phyloP scores from a whole-genome alignment of 1,284 basidiomycete genomes.

The Phellopilus nigrolimitatus region DNA sequence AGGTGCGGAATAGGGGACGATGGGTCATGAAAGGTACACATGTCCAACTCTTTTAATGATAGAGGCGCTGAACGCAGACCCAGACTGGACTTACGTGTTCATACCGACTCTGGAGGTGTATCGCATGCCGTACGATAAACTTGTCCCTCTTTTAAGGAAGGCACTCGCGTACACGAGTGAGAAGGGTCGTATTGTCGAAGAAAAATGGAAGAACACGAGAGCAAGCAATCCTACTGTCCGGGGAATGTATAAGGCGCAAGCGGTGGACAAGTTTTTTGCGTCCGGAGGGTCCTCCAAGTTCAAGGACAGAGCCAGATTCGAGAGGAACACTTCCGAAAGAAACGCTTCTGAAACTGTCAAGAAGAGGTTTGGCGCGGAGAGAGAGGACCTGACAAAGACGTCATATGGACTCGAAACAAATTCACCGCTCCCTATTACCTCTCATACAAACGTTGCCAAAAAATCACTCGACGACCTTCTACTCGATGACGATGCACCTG shows the following conservation, averaged over 20 bases:
- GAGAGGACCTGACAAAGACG: no score
- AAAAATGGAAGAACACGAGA: neutral
- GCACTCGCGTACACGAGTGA: neutral
- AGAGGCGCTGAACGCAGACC: neutral
- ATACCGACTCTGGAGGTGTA: conserved; percentile 17
- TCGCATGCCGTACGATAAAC: conserved; percentile 13
- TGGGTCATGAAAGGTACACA: conserved; percentile 9
- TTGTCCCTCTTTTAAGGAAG: conserved; percentile 9
- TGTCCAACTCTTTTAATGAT: neutral
- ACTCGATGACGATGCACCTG: no score
- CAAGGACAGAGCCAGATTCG: no score
- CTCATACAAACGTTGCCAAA: no score
- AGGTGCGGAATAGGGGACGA: neutral
- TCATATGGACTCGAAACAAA: no score
- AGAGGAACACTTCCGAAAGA: no score
- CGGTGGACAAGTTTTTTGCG: no score
- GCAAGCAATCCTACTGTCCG: neutral
- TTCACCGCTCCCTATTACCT: no score
- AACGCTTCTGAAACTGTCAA: no score
- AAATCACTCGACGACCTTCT: no score
- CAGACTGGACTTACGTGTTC: conserved; percentile 21
- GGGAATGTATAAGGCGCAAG: neutral
- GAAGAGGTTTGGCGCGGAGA: no score
- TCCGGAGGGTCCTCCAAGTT: no score
- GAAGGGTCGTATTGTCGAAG: neutral